Conservation (phyloP, 768 basidiomycete genomes). For the Neoboletus magnificus region DNA sequence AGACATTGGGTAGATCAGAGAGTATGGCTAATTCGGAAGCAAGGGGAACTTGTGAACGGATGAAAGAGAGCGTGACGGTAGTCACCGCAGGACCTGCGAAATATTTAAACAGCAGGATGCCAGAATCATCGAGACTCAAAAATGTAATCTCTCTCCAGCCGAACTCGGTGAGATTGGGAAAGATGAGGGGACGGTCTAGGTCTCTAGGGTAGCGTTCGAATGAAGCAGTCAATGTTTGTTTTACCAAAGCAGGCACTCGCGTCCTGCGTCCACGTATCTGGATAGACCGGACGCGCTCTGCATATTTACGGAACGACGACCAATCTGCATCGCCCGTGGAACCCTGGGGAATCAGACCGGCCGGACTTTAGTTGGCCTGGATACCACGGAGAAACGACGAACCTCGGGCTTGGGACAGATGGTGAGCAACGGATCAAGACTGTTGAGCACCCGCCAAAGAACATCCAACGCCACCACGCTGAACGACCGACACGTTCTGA, state of each 20-base stretch:
- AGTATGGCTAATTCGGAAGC: not conserved
- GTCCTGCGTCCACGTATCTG: not conserved
- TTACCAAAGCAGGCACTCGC: not conserved
- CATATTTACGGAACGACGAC: not conserved
- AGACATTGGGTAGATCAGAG: not conserved
- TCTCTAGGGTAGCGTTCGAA: not conserved
- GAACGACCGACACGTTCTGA: not conserved
- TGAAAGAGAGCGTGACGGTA: not conserved
- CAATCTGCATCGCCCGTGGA: not conserved
- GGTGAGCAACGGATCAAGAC: not conserved
- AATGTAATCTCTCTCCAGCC: not conserved
- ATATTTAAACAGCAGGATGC: not conserved
- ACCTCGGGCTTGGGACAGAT: not conserved
- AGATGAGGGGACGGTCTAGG: too few species aligned
- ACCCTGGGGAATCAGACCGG: not conserved
- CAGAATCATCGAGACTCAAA: not conserved
- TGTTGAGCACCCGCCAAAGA: not conserved
- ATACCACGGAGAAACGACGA: not conserved
- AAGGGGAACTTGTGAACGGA: not conserved
- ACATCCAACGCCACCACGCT: not conserved
- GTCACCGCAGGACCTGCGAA: not conserved
- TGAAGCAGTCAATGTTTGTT: not conserved
- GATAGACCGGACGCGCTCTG: not conserved
- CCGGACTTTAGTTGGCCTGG: not conserved
- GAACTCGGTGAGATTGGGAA: not conserved